Conservation (phyloP, 2,329 filamentous ascomycete species). For the Geosmithia flava region DNA sequence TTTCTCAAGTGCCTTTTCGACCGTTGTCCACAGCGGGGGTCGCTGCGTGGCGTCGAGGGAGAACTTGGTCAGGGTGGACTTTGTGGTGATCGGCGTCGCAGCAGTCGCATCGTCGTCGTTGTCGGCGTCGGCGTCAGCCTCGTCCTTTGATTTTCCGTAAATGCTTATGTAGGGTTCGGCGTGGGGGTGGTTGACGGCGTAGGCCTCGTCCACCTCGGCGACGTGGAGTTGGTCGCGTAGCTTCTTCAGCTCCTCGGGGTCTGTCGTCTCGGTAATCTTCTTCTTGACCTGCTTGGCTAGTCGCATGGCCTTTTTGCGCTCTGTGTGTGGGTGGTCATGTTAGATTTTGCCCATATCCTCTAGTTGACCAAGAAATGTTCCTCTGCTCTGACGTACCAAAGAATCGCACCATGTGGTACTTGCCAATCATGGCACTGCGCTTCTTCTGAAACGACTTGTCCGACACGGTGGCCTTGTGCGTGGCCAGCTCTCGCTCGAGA, state of each 20-base stretch:
- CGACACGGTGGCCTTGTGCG: constrained; percentile 51
- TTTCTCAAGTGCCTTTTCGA: constrained; percentile 52
- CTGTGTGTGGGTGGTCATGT: constrained; percentile 26
- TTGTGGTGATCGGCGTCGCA: constrained; percentile 17
- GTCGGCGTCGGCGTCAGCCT: constrained; percentile 22
- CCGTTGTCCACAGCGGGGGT: constrained; percentile 52
- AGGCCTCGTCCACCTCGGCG: constrained; percentile 63
- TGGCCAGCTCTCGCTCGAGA: constrained; percentile 58
- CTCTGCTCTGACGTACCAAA: constrained; percentile 45
- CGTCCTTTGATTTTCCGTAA: constrained; percentile 26
- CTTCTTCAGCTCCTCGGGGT: constrained; percentile 34
- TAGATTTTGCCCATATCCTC: neutral
- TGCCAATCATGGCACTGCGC: constrained; percentile 58
- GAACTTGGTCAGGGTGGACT: constrained; percentile 42
- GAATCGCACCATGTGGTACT: constrained; percentile 76
- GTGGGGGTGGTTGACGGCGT: constrained; percentile 61
- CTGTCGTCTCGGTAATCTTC: constrained; percentile 37
- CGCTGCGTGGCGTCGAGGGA: constrained; percentile 40
- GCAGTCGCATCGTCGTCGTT: constrained; percentile 22
- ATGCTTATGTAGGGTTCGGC: constrained; percentile 58
- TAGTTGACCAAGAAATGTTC: neutral
- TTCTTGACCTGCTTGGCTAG: constrained; percentile 52
- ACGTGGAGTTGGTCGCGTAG: constrained; percentile 50
- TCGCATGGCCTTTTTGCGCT: constrained; percentile 60
- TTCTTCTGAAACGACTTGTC: constrained; percentile 47